Percentiles rank a stretch among this genome's conserved stretches.
phyloP scores from a whole-genome alignment of 768 basidiomycete genomes.

The Boletus rubropictus region DNA sequence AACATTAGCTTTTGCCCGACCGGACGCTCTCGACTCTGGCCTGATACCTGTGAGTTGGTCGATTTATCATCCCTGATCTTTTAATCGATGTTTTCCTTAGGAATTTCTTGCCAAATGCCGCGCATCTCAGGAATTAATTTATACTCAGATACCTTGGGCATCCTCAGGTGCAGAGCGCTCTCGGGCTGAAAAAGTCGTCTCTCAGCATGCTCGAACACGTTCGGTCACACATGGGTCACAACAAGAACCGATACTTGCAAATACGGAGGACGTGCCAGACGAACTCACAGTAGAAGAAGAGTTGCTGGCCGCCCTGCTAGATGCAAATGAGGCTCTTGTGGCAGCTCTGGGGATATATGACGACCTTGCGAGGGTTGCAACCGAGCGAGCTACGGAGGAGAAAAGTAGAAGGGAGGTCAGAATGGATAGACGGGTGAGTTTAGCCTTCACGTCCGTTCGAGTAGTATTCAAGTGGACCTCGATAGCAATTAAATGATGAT shows the following conservation, averaged over 20 bases:
- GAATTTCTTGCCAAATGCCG: conserved; percentile 80
- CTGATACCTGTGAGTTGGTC: conserved; percentile 56
- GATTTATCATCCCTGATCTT: background rate
- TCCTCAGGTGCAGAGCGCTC: conserved; percentile 74
- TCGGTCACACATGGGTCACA: conserved; percentile 18
- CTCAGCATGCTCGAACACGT: conserved; percentile 13
- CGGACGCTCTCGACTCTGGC: conserved; percentile 58
- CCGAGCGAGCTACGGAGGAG: conserved; percentile 53
- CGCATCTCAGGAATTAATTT: conserved; percentile 78
- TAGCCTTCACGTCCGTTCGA: conserved; percentile 25
- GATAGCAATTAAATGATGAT: conserved; percentile 26
- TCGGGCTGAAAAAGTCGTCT: conserved; percentile 32
- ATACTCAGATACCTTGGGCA: conserved; percentile 89
- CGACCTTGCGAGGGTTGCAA: conserved; percentile 64
- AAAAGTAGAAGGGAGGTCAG: conserved; percentile 62
- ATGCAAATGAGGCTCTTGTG: conserved; percentile 65
- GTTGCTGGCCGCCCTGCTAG: conserved; percentile 65
- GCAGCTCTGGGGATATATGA: conserved; percentile 70
- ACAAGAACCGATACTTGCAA: conserved; percentile 17
- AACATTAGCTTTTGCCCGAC: conserved; percentile 61
- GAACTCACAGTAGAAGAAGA: conserved; percentile 68
- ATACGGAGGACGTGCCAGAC: conserved; percentile 30
- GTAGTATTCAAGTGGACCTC: conserved; percentile 4
- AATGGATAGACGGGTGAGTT: conserved; percentile 57
- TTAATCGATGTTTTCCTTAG: conserved; percentile 34